phyloP scores from a whole-genome alignment of 768 basidiomycete species.

The Chalciporus chontae region DNA sequence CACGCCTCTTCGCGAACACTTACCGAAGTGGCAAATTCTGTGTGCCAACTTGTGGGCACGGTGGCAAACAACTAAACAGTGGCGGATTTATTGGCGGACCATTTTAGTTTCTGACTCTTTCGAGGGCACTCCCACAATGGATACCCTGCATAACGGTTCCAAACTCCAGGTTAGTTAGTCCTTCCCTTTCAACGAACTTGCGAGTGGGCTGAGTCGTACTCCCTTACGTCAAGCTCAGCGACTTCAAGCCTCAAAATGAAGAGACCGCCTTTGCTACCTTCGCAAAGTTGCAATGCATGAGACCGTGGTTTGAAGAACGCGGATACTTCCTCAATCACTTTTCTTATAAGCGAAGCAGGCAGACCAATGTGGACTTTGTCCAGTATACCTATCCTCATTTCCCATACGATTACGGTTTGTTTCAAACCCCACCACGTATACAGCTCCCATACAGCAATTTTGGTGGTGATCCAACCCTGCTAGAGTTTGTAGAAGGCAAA shows the following conservation, averaged over 20 bases:
- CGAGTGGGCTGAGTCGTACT: not conserved
- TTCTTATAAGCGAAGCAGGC: not conserved
- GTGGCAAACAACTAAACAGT: too few species aligned
- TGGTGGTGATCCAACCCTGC: not conserved
- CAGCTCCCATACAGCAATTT: not conserved
- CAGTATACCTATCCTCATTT: not conserved
- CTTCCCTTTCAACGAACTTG: too few species aligned
- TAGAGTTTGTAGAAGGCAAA: too few species aligned
- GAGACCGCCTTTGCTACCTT: not conserved
- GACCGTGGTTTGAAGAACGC: not conserved
- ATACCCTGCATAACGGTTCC: too few species aligned
- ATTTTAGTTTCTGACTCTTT: too few species aligned
- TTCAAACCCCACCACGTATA: not conserved
- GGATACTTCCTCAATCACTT: not conserved
- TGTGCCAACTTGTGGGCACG: too few species aligned
- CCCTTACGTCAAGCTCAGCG: not conserved
- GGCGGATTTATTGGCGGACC: too few species aligned
- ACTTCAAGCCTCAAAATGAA: not conserved
- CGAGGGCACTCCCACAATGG: too few species aligned
- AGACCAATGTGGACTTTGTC: not conserved
- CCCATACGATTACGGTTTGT: not conserved
- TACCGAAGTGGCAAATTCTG: too few species aligned
- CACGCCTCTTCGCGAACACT: too few species aligned
- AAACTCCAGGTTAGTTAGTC: too few species aligned
- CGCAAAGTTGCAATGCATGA: not conserved